Percentiles rank a stretch among this genome's conserved stretches.
Evolutionary conservation across 306 rosid species (phyloP).

Genomic region (Quercus alba): DNA sequence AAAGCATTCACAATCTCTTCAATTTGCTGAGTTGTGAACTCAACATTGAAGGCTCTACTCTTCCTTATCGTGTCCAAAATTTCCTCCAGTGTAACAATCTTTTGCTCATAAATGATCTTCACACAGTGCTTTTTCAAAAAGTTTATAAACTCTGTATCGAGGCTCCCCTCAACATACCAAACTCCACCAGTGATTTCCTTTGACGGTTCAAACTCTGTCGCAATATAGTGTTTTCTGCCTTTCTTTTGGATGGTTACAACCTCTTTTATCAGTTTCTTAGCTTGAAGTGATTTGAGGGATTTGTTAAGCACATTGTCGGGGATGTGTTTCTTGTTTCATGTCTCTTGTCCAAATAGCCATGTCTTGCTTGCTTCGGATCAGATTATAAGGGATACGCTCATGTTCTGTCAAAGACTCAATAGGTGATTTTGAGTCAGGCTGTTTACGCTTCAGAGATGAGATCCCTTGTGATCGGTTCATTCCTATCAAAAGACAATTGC

Average conservation of each 20-base stretch:
- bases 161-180: conserved; percentile 58
- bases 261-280: conserved; percentile 60
- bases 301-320: conserved; percentile 37
- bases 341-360: conserved; percentile 66
- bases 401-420: conserved; percentile 37
- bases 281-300: conserved; percentile 45
- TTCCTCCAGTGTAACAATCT: conserved; percentile 48
- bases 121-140: conserved; percentile 33
- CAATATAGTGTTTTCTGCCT: conserved; percentile 70
- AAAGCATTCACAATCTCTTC: conserved; percentile 53
- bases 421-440: conserved; percentile 30
- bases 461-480: conserved; percentile 50
- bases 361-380: conserved; percentile 48
- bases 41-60: conserved; percentile 23
- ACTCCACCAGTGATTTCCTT: conserved; percentile 66
- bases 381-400: conserved; percentile 42
- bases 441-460: conserved; percentile 50
- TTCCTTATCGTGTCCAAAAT: conserved; percentile 30
- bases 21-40: conserved; percentile 39
- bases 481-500: conserved; percentile 19
- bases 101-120: conserved; percentile 36
- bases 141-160: conserved; percentile 46
- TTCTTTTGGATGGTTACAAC: conserved; percentile 60
- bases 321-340: conserved; percentile 49
- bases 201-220: conserved; percentile 65